Evolutionary conservation across 441 rosid genomes (phyloP).

Genomic region (Populus trichocarpa): DNA sequence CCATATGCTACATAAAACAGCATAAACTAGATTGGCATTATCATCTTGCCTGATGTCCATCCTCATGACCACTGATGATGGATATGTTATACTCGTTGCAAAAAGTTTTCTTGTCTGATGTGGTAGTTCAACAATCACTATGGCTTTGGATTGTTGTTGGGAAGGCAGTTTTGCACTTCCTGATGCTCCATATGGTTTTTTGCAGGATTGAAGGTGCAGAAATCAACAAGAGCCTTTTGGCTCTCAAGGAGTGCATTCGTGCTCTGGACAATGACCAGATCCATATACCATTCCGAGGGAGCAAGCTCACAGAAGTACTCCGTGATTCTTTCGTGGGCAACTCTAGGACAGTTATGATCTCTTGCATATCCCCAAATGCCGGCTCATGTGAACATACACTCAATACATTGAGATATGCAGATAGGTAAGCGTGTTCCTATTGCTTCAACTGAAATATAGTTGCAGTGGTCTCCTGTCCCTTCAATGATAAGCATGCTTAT

Average conservation of each 20-base stretch:
- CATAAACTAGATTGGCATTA: not conserved
- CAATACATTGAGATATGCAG: slow-evolving; percentile 97
- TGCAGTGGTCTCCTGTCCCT: not conserved
- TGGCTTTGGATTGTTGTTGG: not conserved
- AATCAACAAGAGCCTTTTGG: too few relatives aligned
- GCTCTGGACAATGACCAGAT: too few relatives aligned
- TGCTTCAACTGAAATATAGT: slow-evolving; percentile 13
- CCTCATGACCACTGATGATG: not conserved
- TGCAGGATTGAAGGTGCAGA: slow-evolving; percentile 60
- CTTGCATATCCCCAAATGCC: slow-evolving; percentile 97
- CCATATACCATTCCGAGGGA: slow-evolving; percentile 23
- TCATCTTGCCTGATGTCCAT: not conserved
- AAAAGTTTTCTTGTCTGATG: not conserved
- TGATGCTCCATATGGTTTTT: slow-evolving; percentile 18
- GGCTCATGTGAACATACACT: slow-evolving; percentile 98
- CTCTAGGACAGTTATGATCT: slow-evolving; percentile 96
- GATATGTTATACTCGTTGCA: not conserved
- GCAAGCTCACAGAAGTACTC: slow-evolving; percentile 97
- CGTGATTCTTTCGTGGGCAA: slow-evolving; percentile 98
- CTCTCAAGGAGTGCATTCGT: too few relatives aligned
- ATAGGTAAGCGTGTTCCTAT: slow-evolving; percentile 53
- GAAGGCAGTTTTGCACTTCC: slow-evolving; percentile 2
- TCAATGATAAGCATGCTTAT: slow-evolving; percentile 13
- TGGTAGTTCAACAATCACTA: not conserved
- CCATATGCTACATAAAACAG: not conserved